Percentiles rank a stretch among this genome's conserved stretches.
phyloP scores from a whole-genome alignment of 441 rosid species.

The Breynia disticha region DNA sequence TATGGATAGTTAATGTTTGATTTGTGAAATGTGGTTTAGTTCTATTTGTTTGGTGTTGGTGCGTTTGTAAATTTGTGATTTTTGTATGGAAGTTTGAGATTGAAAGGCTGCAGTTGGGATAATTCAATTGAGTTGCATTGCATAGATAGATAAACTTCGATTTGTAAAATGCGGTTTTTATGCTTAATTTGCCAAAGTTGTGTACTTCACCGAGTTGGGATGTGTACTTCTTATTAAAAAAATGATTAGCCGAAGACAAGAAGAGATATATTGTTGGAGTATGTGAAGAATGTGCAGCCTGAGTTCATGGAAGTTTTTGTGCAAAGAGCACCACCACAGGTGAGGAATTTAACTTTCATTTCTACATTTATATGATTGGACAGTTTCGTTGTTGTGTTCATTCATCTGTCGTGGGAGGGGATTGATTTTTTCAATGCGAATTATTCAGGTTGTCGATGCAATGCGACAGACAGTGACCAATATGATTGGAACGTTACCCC shows the following conservation, averaged over 20 bases:
- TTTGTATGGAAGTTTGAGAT: neutral
- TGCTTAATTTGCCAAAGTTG: no score
- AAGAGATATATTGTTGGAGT: constrained; percentile 82
- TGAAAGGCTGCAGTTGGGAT: neutral
- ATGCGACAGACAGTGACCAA: constrained; percentile 90
- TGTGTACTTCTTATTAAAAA: neutral
- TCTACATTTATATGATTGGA: neutral
- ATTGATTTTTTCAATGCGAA: constrained; percentile 2
- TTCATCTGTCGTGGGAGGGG: neutral
- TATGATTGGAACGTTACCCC: constrained; percentile 90
- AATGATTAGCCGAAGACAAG: constrained; percentile 48
- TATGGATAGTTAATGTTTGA: no score
- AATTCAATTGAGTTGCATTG: neutral
- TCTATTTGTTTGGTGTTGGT: no score
- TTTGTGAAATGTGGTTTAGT: no score
- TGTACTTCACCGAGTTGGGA: no score
- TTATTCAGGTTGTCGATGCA: constrained; percentile 59
- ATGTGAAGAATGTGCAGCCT: constrained; percentile 89
- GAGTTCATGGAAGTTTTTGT: constrained; percentile 93
- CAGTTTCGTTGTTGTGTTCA: no score
- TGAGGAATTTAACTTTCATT: constrained; percentile 8
- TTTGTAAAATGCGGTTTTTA: no score
- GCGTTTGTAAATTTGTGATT: neutral
- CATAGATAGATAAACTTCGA: no score
- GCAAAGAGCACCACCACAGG: constrained; percentile 88